Conservation (phyloP, 306 rosid species). For the Glycine latifolia region DNA sequence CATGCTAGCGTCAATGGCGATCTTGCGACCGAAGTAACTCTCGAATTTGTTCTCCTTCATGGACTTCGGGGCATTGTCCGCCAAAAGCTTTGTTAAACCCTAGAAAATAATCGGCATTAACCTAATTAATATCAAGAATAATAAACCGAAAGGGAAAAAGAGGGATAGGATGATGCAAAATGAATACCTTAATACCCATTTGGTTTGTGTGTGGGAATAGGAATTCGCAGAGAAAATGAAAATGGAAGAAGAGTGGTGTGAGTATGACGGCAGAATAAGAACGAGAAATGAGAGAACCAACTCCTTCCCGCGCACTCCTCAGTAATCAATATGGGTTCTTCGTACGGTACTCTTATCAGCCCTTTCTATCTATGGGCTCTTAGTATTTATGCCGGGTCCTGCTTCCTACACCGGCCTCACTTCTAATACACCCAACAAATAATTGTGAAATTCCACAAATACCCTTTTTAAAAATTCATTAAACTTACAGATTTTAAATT, state of each 20-base stretch:
- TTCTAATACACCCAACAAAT: too few species aligned
- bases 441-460: too few species aligned
- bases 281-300: not conserved
- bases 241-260: not conserved
- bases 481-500: too few species aligned
- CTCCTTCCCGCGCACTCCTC: slow-evolving; percentile 57
- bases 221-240: slow-evolving; percentile 22
- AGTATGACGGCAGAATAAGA: slow-evolving; percentile 14
- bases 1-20: slow-evolving; percentile 97
- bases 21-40: slow-evolving; percentile 91
- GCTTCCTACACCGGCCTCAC: too few species aligned
- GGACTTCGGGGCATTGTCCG: slow-evolving; percentile 90
- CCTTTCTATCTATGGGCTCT: not conserved
- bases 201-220: not conserved
- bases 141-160: not conserved
- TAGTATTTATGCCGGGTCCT: not conserved
- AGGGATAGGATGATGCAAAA: not conserved
- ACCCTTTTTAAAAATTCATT: too few species aligned
- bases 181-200: slow-evolving; percentile 84
- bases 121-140: not conserved
- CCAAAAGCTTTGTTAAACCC: slow-evolving; percentile 99
- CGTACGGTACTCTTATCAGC: not conserved
- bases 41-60: slow-evolving; percentile 98
- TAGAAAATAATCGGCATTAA: slow-evolving; percentile 43
- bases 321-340: not conserved